Base-by-base conservation (phyloP, 345 rosid species). In the Adansonia digitata region DNA sequence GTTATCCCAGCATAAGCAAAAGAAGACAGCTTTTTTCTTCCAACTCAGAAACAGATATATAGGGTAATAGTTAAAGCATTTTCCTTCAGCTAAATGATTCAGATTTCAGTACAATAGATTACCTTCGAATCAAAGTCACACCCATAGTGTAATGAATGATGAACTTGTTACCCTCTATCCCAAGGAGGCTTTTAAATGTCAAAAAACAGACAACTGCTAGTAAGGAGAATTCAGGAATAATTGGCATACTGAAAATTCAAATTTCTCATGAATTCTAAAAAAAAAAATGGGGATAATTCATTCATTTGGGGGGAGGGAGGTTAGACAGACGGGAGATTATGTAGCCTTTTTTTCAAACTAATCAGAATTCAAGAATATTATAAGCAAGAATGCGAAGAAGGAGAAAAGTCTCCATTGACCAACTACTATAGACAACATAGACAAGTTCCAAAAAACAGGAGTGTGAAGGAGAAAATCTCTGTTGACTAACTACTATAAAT, bases 71-170 rank as follows among this genome's bases (percentile, higher is more conserved):
- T 65, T 53, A 34, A 61, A 53, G 20, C 51, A 71, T 68, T 27
- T 53, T 49, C 64, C 15, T 79, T 56, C 12, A 56, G 37, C 45
- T 42, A 13, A 18, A 7, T 20, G 27, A 49, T 17, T 27, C 2
- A 29, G 49, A 39, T 35, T 14, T 45, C 15, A 31, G 2, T 27
- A 65, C 27, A 45, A 20, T 20, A 68, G 10, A 22, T 71, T 84
- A 95, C 99, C 97, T 95, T 84, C 99, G 90, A 77, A 75, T 91
- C 88, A 73, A 75, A 95, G 85, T 93, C 98, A 66, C 98, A 95
- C 77, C 99, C 99, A 27, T 93, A 95, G 98, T 95, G 80, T 87
- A 95, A 82, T 95, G 99, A 69, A 95, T 90, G 77, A 95, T 93
- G 87, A 83, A 88, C 88, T 91, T 93, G 72, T 86, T 79, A 61